Percentiles rank a stretch among this genome's conserved stretches.
Conservation (phyloP, 495 filamentous ascomycete genomes). For the Hypoxylon fuscum region DNA sequence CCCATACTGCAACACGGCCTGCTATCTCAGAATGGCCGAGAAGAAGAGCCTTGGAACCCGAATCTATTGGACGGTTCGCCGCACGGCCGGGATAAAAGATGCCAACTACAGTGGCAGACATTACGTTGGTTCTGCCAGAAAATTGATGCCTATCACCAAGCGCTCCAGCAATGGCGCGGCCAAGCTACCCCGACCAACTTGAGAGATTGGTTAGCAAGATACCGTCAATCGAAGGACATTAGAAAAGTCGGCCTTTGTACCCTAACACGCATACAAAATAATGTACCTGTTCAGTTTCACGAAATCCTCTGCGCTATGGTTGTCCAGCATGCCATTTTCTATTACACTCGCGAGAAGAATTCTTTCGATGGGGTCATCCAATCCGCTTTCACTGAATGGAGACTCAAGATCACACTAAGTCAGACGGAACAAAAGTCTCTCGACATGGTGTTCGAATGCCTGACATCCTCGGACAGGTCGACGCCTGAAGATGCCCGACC, state of each 20-base stretch:
- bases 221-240: conserved; percentile 1
- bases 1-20: conserved; percentile 8
- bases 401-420: neutral
- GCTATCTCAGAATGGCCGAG: neutral
- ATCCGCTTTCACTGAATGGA: conserved; percentile 27
- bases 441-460: conserved; percentile 11
- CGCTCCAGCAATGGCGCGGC: conserved; percentile 12
- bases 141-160: conserved; percentile 13
- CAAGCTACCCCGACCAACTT: conserved; percentile 7
- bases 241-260: conserved; percentile 23
- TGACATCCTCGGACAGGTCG: conserved; percentile 5
- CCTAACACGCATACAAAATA: conserved; percentile 17
- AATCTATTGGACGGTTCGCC: conserved; percentile 5
- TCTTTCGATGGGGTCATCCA: conserved; percentile 6
- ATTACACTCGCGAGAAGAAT: conserved; percentile 11
- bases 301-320: conserved; percentile 26
- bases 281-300: conserved; percentile 1
- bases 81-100: conserved; percentile 1
- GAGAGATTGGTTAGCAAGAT: conserved; percentile 18
- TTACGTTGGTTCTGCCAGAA: conserved; percentile 17
- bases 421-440: conserved; percentile 4
- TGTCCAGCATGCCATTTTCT: conserved; percentile 21
- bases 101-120: conserved; percentile 22
- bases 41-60: conserved; percentile 15
- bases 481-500: neutral